These are phyloP conservation scores for Exophiala spinifera DNA, from an alignment of 2,329 filamentous ascomycete genomes.

Conservation along the genomic window DNA sequence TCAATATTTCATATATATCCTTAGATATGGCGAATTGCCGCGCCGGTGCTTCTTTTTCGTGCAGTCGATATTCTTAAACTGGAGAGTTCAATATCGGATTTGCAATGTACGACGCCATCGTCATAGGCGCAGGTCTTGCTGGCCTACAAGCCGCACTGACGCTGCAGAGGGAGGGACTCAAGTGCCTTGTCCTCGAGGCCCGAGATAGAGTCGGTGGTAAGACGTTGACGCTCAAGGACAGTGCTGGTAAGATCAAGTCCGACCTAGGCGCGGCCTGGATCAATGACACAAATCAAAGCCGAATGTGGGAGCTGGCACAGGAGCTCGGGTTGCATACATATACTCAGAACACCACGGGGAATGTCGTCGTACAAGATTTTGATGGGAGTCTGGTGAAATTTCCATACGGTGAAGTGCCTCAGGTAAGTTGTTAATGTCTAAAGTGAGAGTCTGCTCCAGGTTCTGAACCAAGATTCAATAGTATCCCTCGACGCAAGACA, in stretches of 20 bases:
- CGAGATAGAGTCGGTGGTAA: conserved; percentile 53
- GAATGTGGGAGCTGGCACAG: conserved; percentile 32
- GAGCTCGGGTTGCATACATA: conserved; percentile 33
- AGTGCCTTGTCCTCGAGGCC: conserved; percentile 49
- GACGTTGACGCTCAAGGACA: conserved; percentile 39
- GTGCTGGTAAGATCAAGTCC: conserved; percentile 33
- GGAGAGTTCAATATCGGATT: neutral
- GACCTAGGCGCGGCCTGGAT: conserved; percentile 40
- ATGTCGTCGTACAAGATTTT: conserved; percentile 33
- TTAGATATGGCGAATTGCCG: neutral
- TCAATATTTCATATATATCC: neutral
- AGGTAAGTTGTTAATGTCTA: neutral
- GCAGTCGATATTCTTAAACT: too few relatives aligned
- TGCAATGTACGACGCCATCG: conserved; percentile 27
- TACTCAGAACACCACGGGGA: conserved; percentile 33
- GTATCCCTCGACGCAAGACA: conserved; percentile 19
- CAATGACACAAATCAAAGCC: conserved; percentile 39
- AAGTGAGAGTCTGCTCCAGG: neutral
- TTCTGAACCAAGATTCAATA: neutral
- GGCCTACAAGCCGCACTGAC: conserved; percentile 39
- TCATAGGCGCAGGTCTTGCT: conserved; percentile 49
- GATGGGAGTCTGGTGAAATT: conserved; percentile 32
- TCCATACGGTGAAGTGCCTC: conserved; percentile 35
- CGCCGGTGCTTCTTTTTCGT: too few relatives aligned
- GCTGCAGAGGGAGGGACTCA: conserved; percentile 38